Evolutionary conservation across 192 early-diverging fungal genomes (phyloP).

Genomic region (Mortierella hygrophila): DNA sequence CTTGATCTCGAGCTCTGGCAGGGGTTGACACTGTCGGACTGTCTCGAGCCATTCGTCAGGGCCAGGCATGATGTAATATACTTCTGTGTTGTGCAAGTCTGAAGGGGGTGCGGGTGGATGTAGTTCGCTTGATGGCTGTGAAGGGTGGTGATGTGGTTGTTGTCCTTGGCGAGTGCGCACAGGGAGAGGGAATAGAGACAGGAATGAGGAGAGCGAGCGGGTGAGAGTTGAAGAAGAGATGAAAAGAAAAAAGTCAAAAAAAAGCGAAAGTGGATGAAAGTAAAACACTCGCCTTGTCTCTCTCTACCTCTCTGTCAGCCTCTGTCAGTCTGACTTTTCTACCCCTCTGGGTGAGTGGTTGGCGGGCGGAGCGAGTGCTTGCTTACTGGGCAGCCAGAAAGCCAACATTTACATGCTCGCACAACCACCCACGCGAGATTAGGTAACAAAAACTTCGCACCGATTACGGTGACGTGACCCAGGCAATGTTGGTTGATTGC

Average conservation of each 20-base stretch:
- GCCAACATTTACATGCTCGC: not conserved
- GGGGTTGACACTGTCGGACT: slow-evolving; percentile 92
- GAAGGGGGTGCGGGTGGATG: not conserved
- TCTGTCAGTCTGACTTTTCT: not conserved
- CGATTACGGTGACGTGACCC: not conserved
- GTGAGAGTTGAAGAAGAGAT: not conserved
- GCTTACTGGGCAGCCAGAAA: not conserved
- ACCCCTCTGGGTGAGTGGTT: not conserved
- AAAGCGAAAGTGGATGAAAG: not conserved
- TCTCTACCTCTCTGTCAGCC: not conserved
- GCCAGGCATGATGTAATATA: slow-evolving; percentile 67
- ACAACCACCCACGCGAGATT: not conserved
- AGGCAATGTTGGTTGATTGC: no score
- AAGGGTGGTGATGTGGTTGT: not conserved
- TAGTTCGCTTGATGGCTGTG: not conserved
- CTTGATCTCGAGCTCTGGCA: slow-evolving; percentile 96
- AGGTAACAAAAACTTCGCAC: not conserved
- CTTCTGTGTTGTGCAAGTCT: not conserved
- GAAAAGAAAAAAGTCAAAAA: not conserved
- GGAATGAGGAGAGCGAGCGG: not conserved
- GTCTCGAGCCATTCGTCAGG: slow-evolving; percentile 97
- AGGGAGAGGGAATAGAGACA: not conserved
- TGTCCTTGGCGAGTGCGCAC: not conserved
- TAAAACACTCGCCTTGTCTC: not conserved
- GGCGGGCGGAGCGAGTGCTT: not conserved